phyloP scores from a whole-genome alignment of 768 basidiomycete genomes.

The Astraeus odoratus region DNA sequence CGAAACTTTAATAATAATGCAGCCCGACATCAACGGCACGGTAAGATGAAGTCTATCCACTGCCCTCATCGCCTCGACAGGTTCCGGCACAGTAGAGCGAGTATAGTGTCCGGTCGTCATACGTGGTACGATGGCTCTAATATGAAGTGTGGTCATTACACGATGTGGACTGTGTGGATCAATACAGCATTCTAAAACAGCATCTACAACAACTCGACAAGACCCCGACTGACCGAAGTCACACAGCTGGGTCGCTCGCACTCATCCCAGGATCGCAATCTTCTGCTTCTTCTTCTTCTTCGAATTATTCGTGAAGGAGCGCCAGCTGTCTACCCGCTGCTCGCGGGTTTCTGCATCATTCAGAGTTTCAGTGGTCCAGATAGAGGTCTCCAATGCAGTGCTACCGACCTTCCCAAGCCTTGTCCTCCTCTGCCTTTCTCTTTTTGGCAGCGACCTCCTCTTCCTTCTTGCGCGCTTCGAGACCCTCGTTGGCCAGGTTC shows the following conservation, averaged over 20 bases:
- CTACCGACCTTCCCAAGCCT: conserved; percentile 75
- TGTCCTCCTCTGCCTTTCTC: conserved; percentile 85
- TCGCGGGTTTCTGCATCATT: conserved; percentile 58
- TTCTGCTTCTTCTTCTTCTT: conserved; percentile 87
- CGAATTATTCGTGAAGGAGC: conserved; percentile 53
- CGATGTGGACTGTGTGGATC: too few relatives aligned
- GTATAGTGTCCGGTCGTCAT: too few relatives aligned
- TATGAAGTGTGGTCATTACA: too few relatives aligned
- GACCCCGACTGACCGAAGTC: neutral
- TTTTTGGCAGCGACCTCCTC: conserved; percentile 73
- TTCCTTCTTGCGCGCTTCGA: conserved; percentile 91
- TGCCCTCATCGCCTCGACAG: too few relatives aligned
- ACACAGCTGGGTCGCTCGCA: neutral
- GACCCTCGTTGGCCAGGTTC: conserved; percentile 86
- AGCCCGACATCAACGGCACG: too few relatives aligned
- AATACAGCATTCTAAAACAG: neutral
- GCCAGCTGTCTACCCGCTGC: conserved; percentile 80
- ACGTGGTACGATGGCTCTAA: too few relatives aligned
- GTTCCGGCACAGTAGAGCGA: too few relatives aligned
- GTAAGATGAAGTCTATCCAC: too few relatives aligned
- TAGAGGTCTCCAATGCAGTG: neutral
- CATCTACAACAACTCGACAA: neutral
- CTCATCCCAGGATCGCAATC: conserved; percentile 57
- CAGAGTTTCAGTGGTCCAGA: neutral
- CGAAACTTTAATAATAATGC: too few relatives aligned